These are phyloP conservation scores for Sugiyamaella mastotermitis DNA, from an alignment of 805 yeast species.

Conservation along the genomic window DNA sequence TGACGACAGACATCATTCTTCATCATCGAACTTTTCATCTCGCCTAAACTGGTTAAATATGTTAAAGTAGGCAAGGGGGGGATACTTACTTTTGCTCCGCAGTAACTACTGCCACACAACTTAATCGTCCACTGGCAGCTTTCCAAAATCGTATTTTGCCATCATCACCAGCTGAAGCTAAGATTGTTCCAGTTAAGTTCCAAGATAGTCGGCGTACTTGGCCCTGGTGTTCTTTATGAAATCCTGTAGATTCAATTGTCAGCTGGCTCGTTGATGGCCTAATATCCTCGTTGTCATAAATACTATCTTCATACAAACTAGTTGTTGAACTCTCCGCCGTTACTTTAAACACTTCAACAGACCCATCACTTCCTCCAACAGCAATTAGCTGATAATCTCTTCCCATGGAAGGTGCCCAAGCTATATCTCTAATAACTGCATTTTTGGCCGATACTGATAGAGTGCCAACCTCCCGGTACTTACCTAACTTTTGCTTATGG, in stretches of 20 bases:
- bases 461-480: constrained; percentile 41
- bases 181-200: constrained; percentile 89
- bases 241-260: constrained; percentile 55
- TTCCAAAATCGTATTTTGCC: constrained; percentile 92
- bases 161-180: constrained; percentile 93
- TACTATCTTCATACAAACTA: too few species aligned
- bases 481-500: constrained; percentile 45
- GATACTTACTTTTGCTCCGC: constrained; percentile 38
- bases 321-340: constrained; percentile 39
- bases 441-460: constrained; percentile 82
- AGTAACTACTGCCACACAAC: constrained; percentile 80
- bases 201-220: constrained; percentile 97
- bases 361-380: constrained; percentile 94
- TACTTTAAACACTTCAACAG: constrained; percentile 77
- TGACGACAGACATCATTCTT: neutral
- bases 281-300: too few species aligned
- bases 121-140: constrained; percentile 77
- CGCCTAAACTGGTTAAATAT: too few species aligned
- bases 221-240: constrained; percentile 69
- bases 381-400: constrained; percentile 82
- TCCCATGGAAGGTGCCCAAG: constrained; percentile 98
- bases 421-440: constrained; percentile 78
- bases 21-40: constrained; percentile 3
- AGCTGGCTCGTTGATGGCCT: constrained; percentile 23
- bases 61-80: neutral